These are phyloP conservation scores for Mycena polygramma DNA, from an alignment of 768 basidiomycete species.

Conservation along the genomic window DNA sequence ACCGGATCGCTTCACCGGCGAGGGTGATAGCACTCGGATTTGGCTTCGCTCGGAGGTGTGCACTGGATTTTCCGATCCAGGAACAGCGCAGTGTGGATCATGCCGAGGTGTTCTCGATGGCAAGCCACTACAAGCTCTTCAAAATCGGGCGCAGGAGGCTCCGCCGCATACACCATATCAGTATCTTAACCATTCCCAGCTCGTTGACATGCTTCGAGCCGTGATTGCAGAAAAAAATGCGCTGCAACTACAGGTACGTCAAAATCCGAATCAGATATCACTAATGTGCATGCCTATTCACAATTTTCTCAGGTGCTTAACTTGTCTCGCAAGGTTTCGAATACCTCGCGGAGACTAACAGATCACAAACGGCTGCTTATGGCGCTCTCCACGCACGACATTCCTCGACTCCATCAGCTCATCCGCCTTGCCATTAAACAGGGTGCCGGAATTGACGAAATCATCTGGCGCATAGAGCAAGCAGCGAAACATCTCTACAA, in stretches of 20 bases:
- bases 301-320: constrained; percentile 8
- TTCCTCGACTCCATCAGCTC: constrained; percentile 8
- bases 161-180: constrained; percentile 4
- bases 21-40: neutral
- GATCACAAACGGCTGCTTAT: constrained; percentile 14
- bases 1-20: neutral
- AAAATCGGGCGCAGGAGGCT: neutral
- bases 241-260: neutral
- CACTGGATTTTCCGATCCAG: neutral
- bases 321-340: neutral
- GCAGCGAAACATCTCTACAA: neutral
- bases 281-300: too few species aligned
- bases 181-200: neutral
- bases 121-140: neutral
- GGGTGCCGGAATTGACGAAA: neutral
- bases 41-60: neutral
- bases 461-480: neutral
- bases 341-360: neutral
- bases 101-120: neutral
- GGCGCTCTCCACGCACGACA: constrained; percentile 1
- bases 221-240: constrained; percentile 9
- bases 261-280: too few species aligned
- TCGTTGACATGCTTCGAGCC: neutral
- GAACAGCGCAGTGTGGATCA: neutral
- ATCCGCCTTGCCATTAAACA: constrained; percentile 15